A percentile compares a stretch with the other conserved stretches of the same genome.
Conservation (phyloP, 148 eudicot species). For the Fagopyrum esculentum region DNA sequence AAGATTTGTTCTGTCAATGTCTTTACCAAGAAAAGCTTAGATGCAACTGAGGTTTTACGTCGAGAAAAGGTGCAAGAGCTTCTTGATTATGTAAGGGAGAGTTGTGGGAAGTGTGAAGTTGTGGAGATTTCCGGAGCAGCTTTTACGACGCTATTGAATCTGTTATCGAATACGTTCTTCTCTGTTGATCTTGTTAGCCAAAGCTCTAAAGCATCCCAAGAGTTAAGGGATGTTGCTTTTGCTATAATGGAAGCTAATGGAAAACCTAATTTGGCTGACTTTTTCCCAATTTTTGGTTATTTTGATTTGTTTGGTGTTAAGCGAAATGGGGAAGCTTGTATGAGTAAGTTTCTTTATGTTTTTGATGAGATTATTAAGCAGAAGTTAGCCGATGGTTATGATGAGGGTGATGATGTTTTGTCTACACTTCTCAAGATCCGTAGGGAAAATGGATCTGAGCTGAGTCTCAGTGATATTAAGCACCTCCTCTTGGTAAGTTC, state of each 20-base stretch:
- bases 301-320: constrained; percentile 7
- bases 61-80: constrained; percentile 7
- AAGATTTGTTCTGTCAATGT: not conserved
- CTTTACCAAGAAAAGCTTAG: not conserved
- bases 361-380: constrained; percentile 18
- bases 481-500: constrained; percentile 22
- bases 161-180: constrained; percentile 7
- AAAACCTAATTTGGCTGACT: constrained; percentile 16
- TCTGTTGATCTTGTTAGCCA: constrained; percentile 10
- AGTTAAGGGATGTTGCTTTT: constrained; percentile 11
- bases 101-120: constrained; percentile 2
- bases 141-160: constrained; percentile 5
- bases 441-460: constrained; percentile 6
- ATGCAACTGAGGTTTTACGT: not conserved
- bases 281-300: not conserved
- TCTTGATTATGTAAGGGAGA: not conserved
- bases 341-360: not conserved
- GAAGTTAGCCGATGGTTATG: constrained; percentile 12
- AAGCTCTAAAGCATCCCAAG: not conserved
- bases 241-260: not conserved
- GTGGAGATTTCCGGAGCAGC: constrained; percentile 5
- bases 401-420: constrained; percentile 22
- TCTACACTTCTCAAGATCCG: constrained; percentile 20
- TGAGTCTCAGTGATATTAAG: constrained; percentile 26
- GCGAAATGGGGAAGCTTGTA: not conserved